A percentile compares a stretch with the other conserved stretches of the same genome.
Evolutionary conservation across 805 yeast genomes (phyloP).

Genomic region (Cyberlindnera xishuangbannaensis): DNA sequence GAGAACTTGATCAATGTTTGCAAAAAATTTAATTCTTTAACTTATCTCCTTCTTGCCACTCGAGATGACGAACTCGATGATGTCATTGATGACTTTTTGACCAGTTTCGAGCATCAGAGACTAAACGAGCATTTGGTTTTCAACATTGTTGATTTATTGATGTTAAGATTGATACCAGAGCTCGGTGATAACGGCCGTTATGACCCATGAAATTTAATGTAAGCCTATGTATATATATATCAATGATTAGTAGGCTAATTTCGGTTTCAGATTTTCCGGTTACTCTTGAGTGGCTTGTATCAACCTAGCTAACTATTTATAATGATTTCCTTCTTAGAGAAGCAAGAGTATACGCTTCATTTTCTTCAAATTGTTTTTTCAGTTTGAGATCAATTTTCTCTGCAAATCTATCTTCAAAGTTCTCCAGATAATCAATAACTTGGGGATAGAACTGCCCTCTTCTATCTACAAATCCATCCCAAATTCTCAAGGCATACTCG

Average conservation of each 20-base stretch:
- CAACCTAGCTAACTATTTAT: too few relatives aligned
- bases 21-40: conserved; percentile 12
- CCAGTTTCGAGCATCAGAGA: conserved; percentile 30
- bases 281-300: too few relatives aligned
- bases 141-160: conserved; percentile 36
- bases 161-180: conserved; percentile 37
- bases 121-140: conserved; percentile 40
- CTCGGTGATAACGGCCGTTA: conserved; percentile 8
- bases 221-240: too few relatives aligned
- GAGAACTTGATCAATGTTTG: conserved; percentile 23
- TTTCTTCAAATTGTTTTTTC: too few relatives aligned
- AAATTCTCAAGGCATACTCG: conserved; percentile 15
- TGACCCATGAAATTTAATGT: too few relatives aligned
- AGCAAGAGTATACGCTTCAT: too few relatives aligned
- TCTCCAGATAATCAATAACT: conserved; percentile 16
- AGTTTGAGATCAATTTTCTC: too few relatives aligned
- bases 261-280: too few relatives aligned
- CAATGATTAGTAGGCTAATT: too few relatives aligned
- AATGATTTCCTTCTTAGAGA: too few relatives aligned
- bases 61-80: conserved; percentile 21
- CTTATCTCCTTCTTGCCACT: conserved; percentile 18
- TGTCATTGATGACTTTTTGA: conserved; percentile 28
- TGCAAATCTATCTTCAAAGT: conserved; percentile 23
- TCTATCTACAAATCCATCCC: conserved; percentile 24
- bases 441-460: conserved; percentile 23